Evolutionary conservation across 2,329 filamentous ascomycete genomes (phyloP).

Genomic region (Pseudocercospora crystallina): DNA sequence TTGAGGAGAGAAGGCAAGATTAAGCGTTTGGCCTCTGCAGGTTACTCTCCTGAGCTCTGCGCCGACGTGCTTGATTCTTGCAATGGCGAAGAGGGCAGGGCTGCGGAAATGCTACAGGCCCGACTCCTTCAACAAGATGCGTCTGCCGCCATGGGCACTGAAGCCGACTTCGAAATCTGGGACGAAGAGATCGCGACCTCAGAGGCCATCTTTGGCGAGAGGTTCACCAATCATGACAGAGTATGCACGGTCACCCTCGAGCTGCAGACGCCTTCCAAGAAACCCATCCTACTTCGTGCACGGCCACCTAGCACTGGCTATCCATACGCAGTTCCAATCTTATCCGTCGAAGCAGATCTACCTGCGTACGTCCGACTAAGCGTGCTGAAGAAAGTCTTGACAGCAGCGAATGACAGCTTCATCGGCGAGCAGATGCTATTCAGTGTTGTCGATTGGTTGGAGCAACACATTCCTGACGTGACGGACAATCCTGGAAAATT

Average conservation of each 20-base stretch:
- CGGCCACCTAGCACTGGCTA: constrained; percentile 69
- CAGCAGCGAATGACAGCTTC: constrained; percentile 68
- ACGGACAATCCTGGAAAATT: constrained; percentile 81
- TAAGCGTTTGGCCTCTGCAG: constrained; percentile 75
- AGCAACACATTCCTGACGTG: constrained; percentile 77
- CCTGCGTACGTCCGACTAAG: constrained; percentile 93
- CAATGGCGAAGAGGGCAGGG: constrained; percentile 69
- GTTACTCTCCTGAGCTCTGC: constrained; percentile 83
- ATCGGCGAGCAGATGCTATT: constrained; percentile 89
- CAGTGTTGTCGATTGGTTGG: constrained; percentile 86
- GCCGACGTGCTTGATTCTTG: constrained; percentile 71
- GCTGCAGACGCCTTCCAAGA: constrained; percentile 43
- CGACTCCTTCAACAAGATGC: constrained; percentile 54
- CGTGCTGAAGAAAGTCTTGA: constrained; percentile 73
- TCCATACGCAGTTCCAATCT: constrained; percentile 65
- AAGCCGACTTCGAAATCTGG: constrained; percentile 61
- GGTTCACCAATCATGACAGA: constrained; percentile 55
- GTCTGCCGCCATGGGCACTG: constrained; percentile 33
- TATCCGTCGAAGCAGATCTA: constrained; percentile 67
- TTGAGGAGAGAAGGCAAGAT: constrained; percentile 78
- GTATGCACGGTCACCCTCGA: constrained; percentile 70
- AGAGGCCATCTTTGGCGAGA: constrained; percentile 80
- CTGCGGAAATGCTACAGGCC: constrained; percentile 77
- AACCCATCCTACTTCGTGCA: constrained; percentile 60
- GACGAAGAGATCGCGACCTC: constrained; percentile 80